Base-by-base conservation (phyloP, 768 basidiomycete species). In the Sporobolomyces phaffii region DNA sequence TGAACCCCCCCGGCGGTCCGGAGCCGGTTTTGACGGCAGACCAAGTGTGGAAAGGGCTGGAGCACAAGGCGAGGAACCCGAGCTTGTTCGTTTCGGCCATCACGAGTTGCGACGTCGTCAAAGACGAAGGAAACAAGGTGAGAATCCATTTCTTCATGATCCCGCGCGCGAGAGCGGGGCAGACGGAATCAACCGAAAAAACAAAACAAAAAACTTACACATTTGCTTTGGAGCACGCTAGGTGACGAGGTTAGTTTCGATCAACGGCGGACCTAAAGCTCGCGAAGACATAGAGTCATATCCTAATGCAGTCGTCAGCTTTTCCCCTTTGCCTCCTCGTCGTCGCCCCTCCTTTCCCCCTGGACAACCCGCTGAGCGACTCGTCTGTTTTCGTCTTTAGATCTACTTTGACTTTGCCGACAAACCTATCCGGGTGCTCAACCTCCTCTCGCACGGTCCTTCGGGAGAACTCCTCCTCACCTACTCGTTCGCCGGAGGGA, bases 41-140 rank as follows among this genome's bases (percentile, higher is more conserved):
- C 1, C 69, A 66, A 34, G 24, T 66, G 0, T 70, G 64, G 64
- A 5, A 6, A 28, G 69, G 64, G 7, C 36, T 70, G 0, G 45
- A 45, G n/a, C 2, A 11, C 44, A 70, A 70, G 48, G 58, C 33
- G 15, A 29, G 69, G 24, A n/a, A 60, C 18, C 69, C 69, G 2
- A 9, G 24, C 45, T 5, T 15, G 2, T 70, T 63, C 29, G 57
- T 70, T 18, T 44, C 49, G 1, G 49, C 41, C 3, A 59, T 70
- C 34, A 63, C 24, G 20, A 26, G 7, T n/a, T 41, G 50, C 14
- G 58, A 59, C 45, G 48, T 70, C 0, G 20, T 47, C 24, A 40
- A 54, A 24, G 64, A 70, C 7, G 57, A 56, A 28, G 61, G 47
- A 18, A 45, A 51, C 64, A 70, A 63, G 65, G 64, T 70, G 58